These are phyloP conservation scores for Penicillium hesseltinei DNA, from an alignment of 2,329 filamentous ascomycete genomes.

Conservation along the genomic window DNA sequence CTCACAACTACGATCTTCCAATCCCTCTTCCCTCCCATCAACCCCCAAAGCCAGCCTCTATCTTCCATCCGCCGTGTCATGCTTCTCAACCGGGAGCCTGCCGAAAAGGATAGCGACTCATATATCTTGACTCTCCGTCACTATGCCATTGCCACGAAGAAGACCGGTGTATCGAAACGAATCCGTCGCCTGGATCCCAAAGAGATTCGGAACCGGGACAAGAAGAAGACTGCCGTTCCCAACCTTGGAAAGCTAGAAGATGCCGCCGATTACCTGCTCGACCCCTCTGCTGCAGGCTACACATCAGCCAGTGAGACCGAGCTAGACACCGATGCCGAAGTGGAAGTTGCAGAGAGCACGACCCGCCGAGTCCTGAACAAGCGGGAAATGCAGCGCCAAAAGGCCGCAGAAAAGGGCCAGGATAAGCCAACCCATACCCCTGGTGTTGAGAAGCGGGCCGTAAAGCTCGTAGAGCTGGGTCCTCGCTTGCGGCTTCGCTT, in stretches of 20 bases:
- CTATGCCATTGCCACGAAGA: constrained; percentile 90
- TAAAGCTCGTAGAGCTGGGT: constrained; percentile 89
- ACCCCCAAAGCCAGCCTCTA: constrained; percentile 83
- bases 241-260: constrained; percentile 90
- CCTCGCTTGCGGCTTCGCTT: constrained; percentile 84
- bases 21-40: constrained; percentile 92
- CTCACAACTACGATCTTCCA: constrained; percentile 94
- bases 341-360: constrained; percentile 68
- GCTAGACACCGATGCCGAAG: constrained; percentile 89
- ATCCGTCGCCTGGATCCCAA: constrained; percentile 81
- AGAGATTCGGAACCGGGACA: constrained; percentile 69
- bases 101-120: constrained; percentile 54
- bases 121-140: constrained; percentile 88
- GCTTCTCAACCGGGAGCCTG: constrained; percentile 75
- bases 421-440: constrained; percentile 42
- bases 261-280: constrained; percentile 91
- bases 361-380: constrained; percentile 55
- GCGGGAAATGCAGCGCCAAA: constrained; percentile 50
- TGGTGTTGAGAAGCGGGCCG: constrained; percentile 75
- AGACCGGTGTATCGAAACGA: constrained; percentile 78
- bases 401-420: constrained; percentile 45
- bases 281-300: constrained; percentile 75
- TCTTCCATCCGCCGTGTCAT: constrained; percentile 90
- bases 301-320: constrained; percentile 92
- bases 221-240: constrained; percentile 69